These are phyloP conservation scores for Discostella stelligera DNA, from an alignment of 352 stramenopile species.

Conservation along the genomic window DNA sequence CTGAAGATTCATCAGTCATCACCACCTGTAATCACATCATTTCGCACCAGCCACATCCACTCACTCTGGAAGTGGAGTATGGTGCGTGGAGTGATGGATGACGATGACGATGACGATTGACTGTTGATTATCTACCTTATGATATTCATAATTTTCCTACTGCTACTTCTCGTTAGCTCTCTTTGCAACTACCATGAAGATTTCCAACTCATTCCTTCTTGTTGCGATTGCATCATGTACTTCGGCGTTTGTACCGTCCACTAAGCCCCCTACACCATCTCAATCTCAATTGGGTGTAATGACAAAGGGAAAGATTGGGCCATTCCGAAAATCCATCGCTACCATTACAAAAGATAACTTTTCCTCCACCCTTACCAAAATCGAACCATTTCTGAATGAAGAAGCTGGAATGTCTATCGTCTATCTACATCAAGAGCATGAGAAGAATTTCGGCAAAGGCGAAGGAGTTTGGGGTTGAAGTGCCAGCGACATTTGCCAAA, in stretches of 20 bases:
- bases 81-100: too few relatives aligned
- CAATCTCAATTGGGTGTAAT: slow-evolving; percentile 11
- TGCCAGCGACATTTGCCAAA: slow-evolving; percentile 31
- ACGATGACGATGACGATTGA: too few relatives aligned
- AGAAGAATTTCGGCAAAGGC: slow-evolving; percentile 43
- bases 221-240: not conserved
- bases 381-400: slow-evolving; percentile 63
- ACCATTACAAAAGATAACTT: slow-evolving; percentile 63
- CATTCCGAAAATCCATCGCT: slow-evolving; percentile 47
- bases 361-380: slow-evolving; percentile 38
- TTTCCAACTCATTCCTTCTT: not conserved
- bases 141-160: too few relatives aligned
- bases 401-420: slow-evolving; percentile 55
- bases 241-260: slow-evolving; percentile 14
- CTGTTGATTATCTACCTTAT: too few relatives aligned
- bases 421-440: slow-evolving; percentile 64
- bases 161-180: too few relatives aligned
- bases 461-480: slow-evolving; percentile 40
- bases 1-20: too few relatives aligned
- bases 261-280: slow-evolving; percentile 3
- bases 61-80: too few relatives aligned
- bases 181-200: not conserved
- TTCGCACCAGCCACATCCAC: too few relatives aligned
- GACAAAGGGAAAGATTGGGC: slow-evolving; percentile 6
- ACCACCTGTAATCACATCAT: too few relatives aligned